Conservation (phyloP, 257 asterid genomes). For the Sherardia arvensis region DNA sequence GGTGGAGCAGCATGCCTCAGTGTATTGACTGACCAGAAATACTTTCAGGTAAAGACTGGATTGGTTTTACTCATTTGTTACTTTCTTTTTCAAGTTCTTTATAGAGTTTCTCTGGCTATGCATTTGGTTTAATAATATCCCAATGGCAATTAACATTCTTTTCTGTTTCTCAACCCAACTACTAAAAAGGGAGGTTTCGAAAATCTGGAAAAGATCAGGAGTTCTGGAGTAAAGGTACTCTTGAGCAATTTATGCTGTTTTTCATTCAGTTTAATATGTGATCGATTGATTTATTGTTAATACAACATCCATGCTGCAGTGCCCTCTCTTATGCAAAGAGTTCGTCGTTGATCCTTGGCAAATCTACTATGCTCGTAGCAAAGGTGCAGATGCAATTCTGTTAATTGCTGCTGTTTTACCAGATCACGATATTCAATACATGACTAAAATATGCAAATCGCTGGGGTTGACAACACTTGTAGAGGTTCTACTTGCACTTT, state of each 20-base stretch:
- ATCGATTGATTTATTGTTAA: neutral
- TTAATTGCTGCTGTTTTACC: conserved; percentile 81
- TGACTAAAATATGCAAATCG: conserved; percentile 78
- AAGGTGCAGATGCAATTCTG: conserved; percentile 91
- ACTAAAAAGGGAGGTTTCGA: conserved; percentile 72
- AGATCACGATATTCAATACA: conserved; percentile 72
- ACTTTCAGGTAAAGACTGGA: conserved; percentile 51
- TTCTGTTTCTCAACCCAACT: neutral
- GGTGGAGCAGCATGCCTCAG: conserved; percentile 97
- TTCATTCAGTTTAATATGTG: neutral
- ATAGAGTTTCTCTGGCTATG: neutral
- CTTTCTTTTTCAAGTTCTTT: neutral
- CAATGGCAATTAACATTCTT: conserved; percentile 4
- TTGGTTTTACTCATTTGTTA: neutral
- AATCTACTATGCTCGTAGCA: conserved; percentile 69
- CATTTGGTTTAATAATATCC: neutral
- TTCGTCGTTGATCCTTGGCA: conserved; percentile 86
- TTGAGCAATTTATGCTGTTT: neutral
- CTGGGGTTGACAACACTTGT: conserved; percentile 69
- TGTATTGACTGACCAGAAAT: conserved; percentile 76
- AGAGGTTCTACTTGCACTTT: conserved; percentile 45
- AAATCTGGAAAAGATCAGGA: conserved; percentile 65
- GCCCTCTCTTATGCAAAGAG: conserved; percentile 90
- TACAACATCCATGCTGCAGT: conserved; percentile 37
- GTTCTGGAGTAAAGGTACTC: conserved; percentile 64